Evolutionary conservation across 176 grass and related monocot genomes (phyloP).

Genomic region (barley (Hordeum vulgare)): DNA sequence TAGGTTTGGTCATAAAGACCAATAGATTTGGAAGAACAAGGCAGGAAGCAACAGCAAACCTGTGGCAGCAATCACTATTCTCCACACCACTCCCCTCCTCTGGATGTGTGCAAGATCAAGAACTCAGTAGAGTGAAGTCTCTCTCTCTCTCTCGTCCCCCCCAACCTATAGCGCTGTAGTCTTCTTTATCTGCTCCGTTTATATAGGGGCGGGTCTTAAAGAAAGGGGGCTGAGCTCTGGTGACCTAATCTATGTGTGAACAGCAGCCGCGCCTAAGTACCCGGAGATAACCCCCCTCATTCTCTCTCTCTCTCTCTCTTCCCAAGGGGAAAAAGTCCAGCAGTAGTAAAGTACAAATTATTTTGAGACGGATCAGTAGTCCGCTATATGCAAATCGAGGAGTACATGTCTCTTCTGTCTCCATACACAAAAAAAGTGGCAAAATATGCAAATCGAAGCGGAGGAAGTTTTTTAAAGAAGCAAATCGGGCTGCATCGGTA

Average conservation of each 20-base stretch:
- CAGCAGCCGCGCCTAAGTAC: slow-evolving; percentile 20
- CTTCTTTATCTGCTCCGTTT: slow-evolving; percentile 12
- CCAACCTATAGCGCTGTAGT: background rate
- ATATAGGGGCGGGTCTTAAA: slow-evolving; percentile 26
- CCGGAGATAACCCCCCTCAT: background rate
- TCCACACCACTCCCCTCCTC: background rate
- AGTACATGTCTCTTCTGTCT: background rate
- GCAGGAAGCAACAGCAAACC: slow-evolving; percentile 29
- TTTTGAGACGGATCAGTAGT: slow-evolving; percentile 6
- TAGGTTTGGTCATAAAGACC: slow-evolving; percentile 5
- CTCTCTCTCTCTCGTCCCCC: background rate
- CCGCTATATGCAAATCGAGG: background rate
- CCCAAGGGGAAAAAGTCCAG: background rate
- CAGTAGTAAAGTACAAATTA: background rate
- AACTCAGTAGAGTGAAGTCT: background rate
- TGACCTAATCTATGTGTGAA: slow-evolving; percentile 61
- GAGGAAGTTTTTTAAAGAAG: background rate
- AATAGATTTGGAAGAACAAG: slow-evolving; percentile 10
- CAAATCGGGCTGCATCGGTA: background rate
- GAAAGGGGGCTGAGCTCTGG: slow-evolving; percentile 16
- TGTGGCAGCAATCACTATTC: background rate
- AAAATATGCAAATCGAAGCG: background rate
- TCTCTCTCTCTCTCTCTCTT: background rate
- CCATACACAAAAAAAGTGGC: background rate
- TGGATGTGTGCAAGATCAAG: slow-evolving; percentile 21